Percentiles rank a stretch among this genome's conserved stretches.
phyloP scores from a whole-genome alignment of 179 eudicot species.

The Silene coronaria region DNA sequence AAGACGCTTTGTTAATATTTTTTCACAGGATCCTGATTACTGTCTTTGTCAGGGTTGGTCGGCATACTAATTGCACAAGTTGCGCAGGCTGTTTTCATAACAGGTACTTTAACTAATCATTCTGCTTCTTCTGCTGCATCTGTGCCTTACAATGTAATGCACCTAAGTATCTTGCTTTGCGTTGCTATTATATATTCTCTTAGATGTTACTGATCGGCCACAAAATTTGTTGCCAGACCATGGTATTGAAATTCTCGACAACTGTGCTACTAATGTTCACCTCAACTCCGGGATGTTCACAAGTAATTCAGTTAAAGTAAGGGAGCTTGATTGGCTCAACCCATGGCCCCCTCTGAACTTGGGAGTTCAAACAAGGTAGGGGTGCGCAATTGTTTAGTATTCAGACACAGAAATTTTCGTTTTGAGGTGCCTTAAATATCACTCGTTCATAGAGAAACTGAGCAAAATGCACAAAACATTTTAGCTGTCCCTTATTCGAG shows the following conservation, averaged over 20 bases:
- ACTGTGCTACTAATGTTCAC: slow-evolving; percentile 62
- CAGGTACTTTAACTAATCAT: slow-evolving; percentile 51
- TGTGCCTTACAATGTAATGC: slow-evolving; percentile 7
- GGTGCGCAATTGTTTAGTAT: too few relatives aligned
- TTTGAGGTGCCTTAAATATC: background rate
- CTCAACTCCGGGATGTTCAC: slow-evolving; percentile 48
- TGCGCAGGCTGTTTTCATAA: slow-evolving; percentile 66
- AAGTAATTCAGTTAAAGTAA: slow-evolving; percentile 55
- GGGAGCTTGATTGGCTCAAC: slow-evolving; percentile 86
- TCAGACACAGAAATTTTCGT: too few relatives aligned
- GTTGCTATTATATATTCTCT: background rate
- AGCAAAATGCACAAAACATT: background rate
- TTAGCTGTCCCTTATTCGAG: background rate
- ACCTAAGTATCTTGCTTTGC: background rate
- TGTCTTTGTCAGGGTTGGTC: slow-evolving; percentile 72
- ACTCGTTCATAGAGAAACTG: background rate
- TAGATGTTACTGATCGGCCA: slow-evolving; percentile 12
- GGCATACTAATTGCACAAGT: slow-evolving; percentile 77
- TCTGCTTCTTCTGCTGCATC: background rate
- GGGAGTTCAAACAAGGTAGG: slow-evolving; percentile 44
- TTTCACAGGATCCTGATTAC: slow-evolving; percentile 31
- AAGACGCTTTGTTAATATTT: slow-evolving; percentile 11
- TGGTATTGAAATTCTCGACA: slow-evolving; percentile 63
- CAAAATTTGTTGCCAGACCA: slow-evolving; percentile 42
- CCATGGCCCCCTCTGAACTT: slow-evolving; percentile 66